Evolutionary conservation across 306 rosid species (phyloP), one percentile per base, ranked within the genome.

Genomic region (Glycine latifolia): DNA sequence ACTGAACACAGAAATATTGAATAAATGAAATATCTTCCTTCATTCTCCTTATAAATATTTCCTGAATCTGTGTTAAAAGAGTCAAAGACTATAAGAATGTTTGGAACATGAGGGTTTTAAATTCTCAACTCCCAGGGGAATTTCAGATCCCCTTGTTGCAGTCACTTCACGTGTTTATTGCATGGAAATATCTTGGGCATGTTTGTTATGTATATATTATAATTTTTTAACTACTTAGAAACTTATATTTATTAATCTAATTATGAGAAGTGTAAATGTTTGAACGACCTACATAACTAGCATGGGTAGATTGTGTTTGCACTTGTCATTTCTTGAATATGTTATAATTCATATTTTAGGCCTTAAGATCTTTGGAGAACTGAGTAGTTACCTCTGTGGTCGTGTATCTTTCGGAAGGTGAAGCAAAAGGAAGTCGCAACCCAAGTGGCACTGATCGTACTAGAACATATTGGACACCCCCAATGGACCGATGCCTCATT

Each of bases 391-490:
- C 81, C 61, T 43, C 43, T 31, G 33, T 83, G 62, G 50, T 66
- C 43, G 0, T 65, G 20, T 50, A 35, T 85, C 43, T 67, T 70
- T 73, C 65, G 85, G 82, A 78, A 89, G 92, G 88, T 71, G 89
- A 84, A 78, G 79, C 86, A 68, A 88, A 86, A 82, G 88, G 83
- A 71, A 73, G 47, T 33, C 84, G 83, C 71, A 79, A 77, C 44
- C 66, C 84, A 53, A 50, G 73, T 75, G 82, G 82, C 67, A 71
- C 85, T 16, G 95, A 92, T 83, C 95, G 93, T 73, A 82, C 89
- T 53, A 88, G 95, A 85, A 92, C 93, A 75, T 86, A 87, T 71
- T 92, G 97, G 95, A 92, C 92, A 26, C 92, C 93, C 20, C 91
- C 93, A 17, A 89, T 91, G 97, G 95, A 92, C 74, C 91, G 77